Conservation (phyloP, 495 filamentous ascomycete species). For the Neurospora sp. region DNA sequence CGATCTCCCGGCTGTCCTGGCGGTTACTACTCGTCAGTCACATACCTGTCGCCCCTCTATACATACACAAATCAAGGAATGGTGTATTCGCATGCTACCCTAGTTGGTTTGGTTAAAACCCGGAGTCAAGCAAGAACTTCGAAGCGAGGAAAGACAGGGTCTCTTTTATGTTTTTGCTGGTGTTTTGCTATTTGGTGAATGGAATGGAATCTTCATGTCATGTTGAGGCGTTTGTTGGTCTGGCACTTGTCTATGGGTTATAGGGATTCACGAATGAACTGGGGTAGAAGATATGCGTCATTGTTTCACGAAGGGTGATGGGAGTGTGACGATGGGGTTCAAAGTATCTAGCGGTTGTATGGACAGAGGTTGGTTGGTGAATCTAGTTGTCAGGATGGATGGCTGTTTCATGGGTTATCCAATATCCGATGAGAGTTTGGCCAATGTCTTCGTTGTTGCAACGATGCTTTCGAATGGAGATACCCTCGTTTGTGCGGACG, state of each 20-base stretch:
- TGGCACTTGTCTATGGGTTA: not conserved
- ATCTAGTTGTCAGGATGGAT: not conserved
- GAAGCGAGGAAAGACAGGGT: not conserved
- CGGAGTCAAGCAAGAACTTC: not conserved
- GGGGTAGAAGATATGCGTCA: not conserved
- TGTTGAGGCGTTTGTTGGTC: not conserved
- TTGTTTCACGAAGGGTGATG: not conserved
- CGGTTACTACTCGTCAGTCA: not conserved
- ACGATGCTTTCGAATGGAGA: not conserved
- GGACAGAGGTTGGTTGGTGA: not conserved
- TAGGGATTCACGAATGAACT: not conserved
- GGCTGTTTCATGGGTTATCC: not conserved
- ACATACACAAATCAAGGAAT: not conserved
- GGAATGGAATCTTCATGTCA: not conserved
- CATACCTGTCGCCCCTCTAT: not conserved
- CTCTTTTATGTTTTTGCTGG: not conserved
- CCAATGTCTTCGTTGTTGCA: not conserved
- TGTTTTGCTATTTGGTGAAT: not conserved
- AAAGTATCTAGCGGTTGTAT: not conserved
- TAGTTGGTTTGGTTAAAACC: not conserved
- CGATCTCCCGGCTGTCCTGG: not conserved
- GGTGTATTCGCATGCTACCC: not conserved
- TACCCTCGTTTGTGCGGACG: not conserved
- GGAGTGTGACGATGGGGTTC: not conserved
- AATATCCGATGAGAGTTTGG: not conserved